phyloP scores from a whole-genome alignment of 2,329 filamentous ascomycete species.

The Colletotrichum paranaense region DNA sequence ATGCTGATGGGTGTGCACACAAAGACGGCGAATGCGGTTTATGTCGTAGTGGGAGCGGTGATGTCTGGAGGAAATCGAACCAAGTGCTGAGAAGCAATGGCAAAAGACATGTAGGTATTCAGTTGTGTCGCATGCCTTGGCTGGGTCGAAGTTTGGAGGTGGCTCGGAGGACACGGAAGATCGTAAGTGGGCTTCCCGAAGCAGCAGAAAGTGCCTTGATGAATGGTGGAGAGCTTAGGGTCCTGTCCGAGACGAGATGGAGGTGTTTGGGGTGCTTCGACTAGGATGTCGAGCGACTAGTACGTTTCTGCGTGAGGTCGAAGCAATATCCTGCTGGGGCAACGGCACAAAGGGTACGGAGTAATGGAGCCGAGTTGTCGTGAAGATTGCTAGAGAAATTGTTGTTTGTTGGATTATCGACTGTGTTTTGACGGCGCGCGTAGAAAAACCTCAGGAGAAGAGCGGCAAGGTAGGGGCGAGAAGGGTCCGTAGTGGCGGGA shows the following conservation, averaged over 20 bases:
- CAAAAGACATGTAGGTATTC: conserved; percentile 16
- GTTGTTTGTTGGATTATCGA: not conserved
- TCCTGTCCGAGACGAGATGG: conserved; percentile 26
- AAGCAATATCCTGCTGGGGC: not conserved
- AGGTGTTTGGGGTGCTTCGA: conserved; percentile 25
- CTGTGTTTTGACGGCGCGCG: not conserved
- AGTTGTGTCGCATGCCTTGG: not conserved
- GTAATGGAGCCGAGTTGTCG: not conserved
- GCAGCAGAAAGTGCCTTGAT: conserved; percentile 8
- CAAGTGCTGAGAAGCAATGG: not conserved
- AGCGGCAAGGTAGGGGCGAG: conserved; percentile 1
- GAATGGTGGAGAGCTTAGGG: conserved; percentile 27
- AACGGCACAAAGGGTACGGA: not conserved
- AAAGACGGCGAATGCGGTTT: not conserved
- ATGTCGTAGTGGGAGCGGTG: not conserved
- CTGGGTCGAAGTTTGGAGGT: conserved; percentile 8
- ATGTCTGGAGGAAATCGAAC: conserved; percentile 7
- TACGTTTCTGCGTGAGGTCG: conserved; percentile 11
- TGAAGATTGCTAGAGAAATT: not conserved
- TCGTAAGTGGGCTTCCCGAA: conserved; percentile 22
- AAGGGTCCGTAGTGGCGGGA: conserved; percentile 1
- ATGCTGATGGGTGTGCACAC: not conserved
- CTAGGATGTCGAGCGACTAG: not conserved
- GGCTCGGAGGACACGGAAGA: conserved; percentile 22
- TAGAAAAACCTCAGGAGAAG: conserved; percentile 1